These are phyloP conservation scores for Coemansia sp. DNA, from an alignment of 192 early-diverging fungal species.

Conservation along the genomic window DNA sequence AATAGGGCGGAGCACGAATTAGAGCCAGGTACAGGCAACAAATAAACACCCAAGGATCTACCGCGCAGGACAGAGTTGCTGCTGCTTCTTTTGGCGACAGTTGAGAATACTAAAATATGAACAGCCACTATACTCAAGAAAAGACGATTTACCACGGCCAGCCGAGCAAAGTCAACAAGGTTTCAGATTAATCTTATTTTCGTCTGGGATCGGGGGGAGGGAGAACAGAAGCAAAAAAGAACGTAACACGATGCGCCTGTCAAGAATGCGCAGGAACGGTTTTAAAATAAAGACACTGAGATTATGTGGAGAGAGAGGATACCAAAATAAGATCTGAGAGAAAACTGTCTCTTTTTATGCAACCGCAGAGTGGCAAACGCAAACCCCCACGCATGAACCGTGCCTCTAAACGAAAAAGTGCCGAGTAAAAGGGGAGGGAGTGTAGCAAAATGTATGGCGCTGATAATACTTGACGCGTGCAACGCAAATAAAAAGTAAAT, in stretches of 20 bases:
- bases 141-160: background rate
- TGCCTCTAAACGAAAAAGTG: background rate
- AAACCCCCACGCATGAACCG: background rate
- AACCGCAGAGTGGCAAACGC: background rate
- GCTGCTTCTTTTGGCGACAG: background rate
- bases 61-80: background rate
- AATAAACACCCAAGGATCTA: background rate
- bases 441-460: background rate
- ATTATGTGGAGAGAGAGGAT: background rate
- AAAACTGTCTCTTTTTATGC: background rate
- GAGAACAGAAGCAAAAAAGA: background rate
- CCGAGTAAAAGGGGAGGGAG: background rate
- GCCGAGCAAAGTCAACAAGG: background rate
- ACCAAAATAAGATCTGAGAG: background rate
- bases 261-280: conserved; percentile 1
- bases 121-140: background rate
- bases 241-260: background rate
- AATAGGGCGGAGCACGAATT: background rate
- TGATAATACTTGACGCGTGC: background rate
- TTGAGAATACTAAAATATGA: conserved; percentile 7
- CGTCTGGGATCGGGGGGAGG: background rate
- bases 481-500: background rate
- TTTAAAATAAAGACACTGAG: background rate
- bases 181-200: background rate
- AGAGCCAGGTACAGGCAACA: background rate